A percentile compares a stretch with the other conserved stretches of the same genome.
Evolutionary conservation across 495 filamentous ascomycete species (phyloP).

Genomic region (Penicillium diatomitis): DNA sequence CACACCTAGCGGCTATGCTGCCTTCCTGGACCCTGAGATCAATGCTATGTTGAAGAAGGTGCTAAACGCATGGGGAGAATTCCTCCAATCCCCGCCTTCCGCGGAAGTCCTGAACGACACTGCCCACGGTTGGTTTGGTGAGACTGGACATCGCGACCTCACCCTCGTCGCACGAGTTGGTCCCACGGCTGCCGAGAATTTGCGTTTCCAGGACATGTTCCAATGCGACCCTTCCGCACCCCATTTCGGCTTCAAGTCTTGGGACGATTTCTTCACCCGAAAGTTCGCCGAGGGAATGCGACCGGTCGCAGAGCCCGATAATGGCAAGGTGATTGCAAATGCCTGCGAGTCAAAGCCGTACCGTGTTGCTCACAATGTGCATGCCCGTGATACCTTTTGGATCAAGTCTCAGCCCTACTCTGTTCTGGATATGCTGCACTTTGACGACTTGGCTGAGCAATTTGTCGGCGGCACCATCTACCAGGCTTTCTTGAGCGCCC

Average conservation of each 20-base stretch:
- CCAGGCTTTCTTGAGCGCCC: conserved; percentile 55
- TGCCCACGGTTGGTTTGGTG: conserved; percentile 53
- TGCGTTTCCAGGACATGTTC: conserved; percentile 50
- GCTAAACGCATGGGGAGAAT: conserved; percentile 58
- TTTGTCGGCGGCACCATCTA: conserved; percentile 58
- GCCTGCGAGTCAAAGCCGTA: conserved; percentile 53
- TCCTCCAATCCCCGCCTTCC: conserved; percentile 46
- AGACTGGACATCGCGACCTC: conserved; percentile 20
- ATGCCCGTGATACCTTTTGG: conserved; percentile 47
- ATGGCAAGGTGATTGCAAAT: conserved; percentile 46
- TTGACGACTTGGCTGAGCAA: conserved; percentile 38
- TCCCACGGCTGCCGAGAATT: conserved; percentile 22
- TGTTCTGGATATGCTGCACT: conserved; percentile 50
- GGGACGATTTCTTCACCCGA: conserved; percentile 73
- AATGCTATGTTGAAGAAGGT: conserved; percentile 61
- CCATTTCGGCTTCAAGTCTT: conserved; percentile 53
- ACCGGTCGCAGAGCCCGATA: conserved; percentile 44
- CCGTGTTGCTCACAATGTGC: conserved; percentile 15
- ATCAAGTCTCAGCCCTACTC: conserved; percentile 61
- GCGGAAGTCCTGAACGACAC: conserved; percentile 45
- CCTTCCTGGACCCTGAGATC: conserved; percentile 57
- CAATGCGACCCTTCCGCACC: conserved; percentile 14
- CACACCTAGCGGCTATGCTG: conserved; percentile 55
- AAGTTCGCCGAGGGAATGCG: conserved; percentile 43
- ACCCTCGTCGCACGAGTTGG: conserved; percentile 40